Evolutionary conservation across 495 filamentous ascomycete genomes (phyloP).

Genomic region (Xylaria cubensis): DNA sequence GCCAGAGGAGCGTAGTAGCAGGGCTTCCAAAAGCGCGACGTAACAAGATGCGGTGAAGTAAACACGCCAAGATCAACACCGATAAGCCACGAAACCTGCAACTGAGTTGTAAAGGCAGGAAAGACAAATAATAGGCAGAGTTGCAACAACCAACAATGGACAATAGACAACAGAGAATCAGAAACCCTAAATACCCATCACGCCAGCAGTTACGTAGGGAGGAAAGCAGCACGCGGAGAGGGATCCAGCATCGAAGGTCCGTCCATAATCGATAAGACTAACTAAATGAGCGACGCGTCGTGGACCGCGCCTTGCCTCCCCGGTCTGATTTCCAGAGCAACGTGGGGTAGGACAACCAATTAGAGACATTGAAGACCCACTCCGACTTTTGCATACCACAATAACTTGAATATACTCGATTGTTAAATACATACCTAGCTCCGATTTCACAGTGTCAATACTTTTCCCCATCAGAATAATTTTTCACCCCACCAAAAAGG

Average conservation of each 20-base stretch:
- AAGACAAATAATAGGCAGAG: neutral
- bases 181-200: neutral
- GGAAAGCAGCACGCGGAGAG: constrained; percentile 15
- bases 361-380: neutral
- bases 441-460: constrained; percentile 6
- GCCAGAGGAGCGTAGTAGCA: neutral
- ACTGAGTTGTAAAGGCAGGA: neutral
- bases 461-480: neutral
- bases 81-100: constrained; percentile 6
- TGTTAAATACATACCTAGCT: neutral
- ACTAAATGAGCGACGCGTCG: constrained; percentile 23
- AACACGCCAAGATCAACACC: constrained; percentile 27
- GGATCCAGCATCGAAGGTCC: constrained; percentile 1
- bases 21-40: constrained; percentile 18
- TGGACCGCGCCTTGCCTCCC: constrained; percentile 24
- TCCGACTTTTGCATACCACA: neutral
- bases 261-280: constrained; percentile 24
- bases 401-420: neutral
- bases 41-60: constrained; percentile 27
- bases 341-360: constrained; percentile 1
- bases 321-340: constrained; percentile 29
- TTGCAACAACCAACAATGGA: neutral
- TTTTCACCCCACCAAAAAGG: constrained; percentile 25
- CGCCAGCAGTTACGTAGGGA: neutral
- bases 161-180: neutral